Evolutionary conservation across 2,329 filamentous ascomycete species (phyloP).

Genomic region (Aspergillus udagawae): DNA sequence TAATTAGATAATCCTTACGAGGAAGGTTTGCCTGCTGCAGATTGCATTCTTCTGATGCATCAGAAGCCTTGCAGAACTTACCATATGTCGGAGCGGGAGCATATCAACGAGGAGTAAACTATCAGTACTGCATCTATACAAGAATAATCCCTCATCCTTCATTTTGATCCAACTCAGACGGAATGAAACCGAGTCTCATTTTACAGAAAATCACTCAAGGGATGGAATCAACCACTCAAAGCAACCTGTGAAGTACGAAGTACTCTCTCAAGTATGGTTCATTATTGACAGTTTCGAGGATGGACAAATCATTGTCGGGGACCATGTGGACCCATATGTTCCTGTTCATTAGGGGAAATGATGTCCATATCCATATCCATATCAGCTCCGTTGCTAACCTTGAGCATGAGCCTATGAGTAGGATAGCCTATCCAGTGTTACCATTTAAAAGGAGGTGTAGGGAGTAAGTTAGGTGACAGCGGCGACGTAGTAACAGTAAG

Average conservation of each 20-base stretch:
- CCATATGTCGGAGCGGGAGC: too few relatives aligned
- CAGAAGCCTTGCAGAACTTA: too few relatives aligned
- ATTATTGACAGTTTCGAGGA: not conserved
- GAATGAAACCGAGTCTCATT: not conserved
- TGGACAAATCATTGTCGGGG: not conserved
- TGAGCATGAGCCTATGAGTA: too few relatives aligned
- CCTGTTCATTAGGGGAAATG: too few relatives aligned
- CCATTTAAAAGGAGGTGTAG: too few relatives aligned
- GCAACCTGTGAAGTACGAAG: not conserved
- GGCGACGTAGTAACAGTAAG: too few relatives aligned
- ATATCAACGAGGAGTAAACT: too few relatives aligned
- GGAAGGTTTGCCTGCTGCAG: not conserved
- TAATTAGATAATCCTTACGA: not conserved
- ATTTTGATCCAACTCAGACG: too few relatives aligned
- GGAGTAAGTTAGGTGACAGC: too few relatives aligned
- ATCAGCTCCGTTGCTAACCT: too few relatives aligned
- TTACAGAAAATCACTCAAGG: not conserved
- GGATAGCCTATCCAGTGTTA: not conserved
- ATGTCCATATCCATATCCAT: not conserved
- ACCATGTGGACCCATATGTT: not conserved
- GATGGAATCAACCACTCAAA: not conserved
- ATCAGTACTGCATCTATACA: too few relatives aligned
- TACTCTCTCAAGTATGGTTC: not conserved
- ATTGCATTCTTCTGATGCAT: not conserved
- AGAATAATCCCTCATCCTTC: too few relatives aligned